Percentiles rank a stretch among this genome's conserved stretches.
Evolutionary conservation across 805 yeast genomes (phyloP).

Genomic region (Metschnikowia dekortorum): DNA sequence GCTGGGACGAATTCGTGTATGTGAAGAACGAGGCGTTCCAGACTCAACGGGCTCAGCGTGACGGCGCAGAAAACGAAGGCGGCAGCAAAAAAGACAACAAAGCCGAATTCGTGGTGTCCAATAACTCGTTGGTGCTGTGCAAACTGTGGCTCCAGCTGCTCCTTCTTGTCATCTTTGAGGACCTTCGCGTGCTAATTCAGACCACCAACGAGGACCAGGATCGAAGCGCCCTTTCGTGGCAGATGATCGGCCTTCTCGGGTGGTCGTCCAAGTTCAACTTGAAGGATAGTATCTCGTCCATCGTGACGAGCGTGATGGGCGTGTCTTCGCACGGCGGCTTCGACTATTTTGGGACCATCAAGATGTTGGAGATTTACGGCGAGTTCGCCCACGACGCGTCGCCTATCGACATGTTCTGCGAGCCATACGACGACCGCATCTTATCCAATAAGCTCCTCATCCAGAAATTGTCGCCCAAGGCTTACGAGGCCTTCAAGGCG

Average conservation of each 20-base stretch:
- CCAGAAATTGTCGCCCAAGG: slow-evolving; percentile 17
- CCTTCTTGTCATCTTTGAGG: slow-evolving; percentile 67
- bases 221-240: slow-evolving; percentile 73
- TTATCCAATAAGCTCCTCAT: slow-evolving; percentile 34
- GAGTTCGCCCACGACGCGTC: slow-evolving; percentile 35
- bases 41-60: not conserved
- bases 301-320: slow-evolving; percentile 47
- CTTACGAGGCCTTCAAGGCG: slow-evolving; percentile 20
- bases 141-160: slow-evolving; percentile 78
- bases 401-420: slow-evolving; percentile 27
- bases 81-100: not conserved
- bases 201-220: slow-evolving; percentile 23
- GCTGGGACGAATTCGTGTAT: slow-evolving; percentile 77
- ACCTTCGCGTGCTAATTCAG: slow-evolving; percentile 31
- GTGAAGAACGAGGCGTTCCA: slow-evolving; percentile 60
- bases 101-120: slow-evolving; percentile 17
- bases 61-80: not conserved
- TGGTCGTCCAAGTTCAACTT: slow-evolving; percentile 39
- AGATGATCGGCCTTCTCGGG: slow-evolving; percentile 49
- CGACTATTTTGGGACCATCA: slow-evolving; percentile 54
- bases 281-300: slow-evolving; percentile 32
- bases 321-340: slow-evolving; percentile 51
- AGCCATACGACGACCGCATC: slow-evolving; percentile 23
- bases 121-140: slow-evolving; percentile 39
- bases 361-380: slow-evolving; percentile 46